Base-by-base conservation (phyloP, 1,284 basidiomycete species). In the Sporisorium sorghi region DNA sequence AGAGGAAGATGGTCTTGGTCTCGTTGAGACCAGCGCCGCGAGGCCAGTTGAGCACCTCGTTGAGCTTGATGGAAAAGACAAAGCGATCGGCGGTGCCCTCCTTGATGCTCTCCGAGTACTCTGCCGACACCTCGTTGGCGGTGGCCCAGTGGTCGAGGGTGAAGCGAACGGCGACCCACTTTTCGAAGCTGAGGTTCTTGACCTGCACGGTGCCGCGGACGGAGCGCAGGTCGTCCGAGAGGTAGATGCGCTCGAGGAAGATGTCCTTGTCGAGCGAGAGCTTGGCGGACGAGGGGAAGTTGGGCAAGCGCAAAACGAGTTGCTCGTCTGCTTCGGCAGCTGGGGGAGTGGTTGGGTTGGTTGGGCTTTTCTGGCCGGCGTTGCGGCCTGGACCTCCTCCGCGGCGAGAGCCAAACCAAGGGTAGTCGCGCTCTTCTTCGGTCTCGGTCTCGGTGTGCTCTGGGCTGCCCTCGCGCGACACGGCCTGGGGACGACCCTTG, bases 121-220 rank as follows among this genome's bases (percentile, higher is more conserved):
- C 89, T 24, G 90, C 94, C 1, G 91, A 90, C 48, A 97, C 92
- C 86, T 98, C 95, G 83, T 91, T 93, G 62, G 93, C 95, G 37
- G 95, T 98, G 85, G 94, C 92, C 95, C 96, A 98, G 80, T 88
- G 88, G 84, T 98, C 95, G 76, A 95, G 89, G 2, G 95, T 97
- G 86, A 97, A 98, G 40, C 95, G 90, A 23, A 93, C 90, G 10
- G 90, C 91, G 60, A 97, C 88, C 88, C 90, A 90, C 86, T 97
- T 97, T 79, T 92, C 88, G 86, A 90, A 97, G 3, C 93, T 89
- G 48, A 97, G 82, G 84, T 97, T 97, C 77, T 90, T 89, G 65
- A 96, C 92, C 50, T 90, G 89, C 35, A 94, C 89, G 39, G 88
- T 87, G 21, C 95, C 96, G 30, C 88, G 86, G 76, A 87, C 87